Percentiles rank a stretch among this genome's conserved stretches.
Evolutionary conservation across 2,329 filamentous ascomycete genomes (phyloP).

Genomic region (Paecilomyces fulvus): DNA sequence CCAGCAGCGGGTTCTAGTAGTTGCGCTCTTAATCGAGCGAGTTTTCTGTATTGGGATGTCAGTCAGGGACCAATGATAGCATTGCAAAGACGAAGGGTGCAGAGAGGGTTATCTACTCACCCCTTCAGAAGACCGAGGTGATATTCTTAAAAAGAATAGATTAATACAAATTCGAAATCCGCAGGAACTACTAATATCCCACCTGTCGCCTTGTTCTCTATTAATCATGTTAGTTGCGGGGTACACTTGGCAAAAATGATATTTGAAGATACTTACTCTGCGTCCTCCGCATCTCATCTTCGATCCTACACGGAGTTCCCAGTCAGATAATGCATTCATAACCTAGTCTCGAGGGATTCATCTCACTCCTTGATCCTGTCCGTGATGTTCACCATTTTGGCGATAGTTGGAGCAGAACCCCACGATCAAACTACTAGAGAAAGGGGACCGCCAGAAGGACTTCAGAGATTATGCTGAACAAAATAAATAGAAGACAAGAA

Average conservation of each 20-base stretch:
- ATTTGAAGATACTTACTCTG: slow-evolving; percentile 62
- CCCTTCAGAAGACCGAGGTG: slow-evolving; percentile 96
- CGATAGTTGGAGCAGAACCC: slow-evolving; percentile 11
- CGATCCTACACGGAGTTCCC: slow-evolving; percentile 59
- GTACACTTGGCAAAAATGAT: slow-evolving; percentile 10
- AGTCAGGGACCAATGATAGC: slow-evolving; percentile 7
- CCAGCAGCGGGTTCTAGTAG: slow-evolving; percentile 83
- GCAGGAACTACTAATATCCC: slow-evolving; percentile 29
- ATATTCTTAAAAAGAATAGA: slow-evolving; percentile 62
- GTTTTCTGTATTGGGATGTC: slow-evolving; percentile 58
- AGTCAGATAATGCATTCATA: slow-evolving; percentile 1
- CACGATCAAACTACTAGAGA: neutral
- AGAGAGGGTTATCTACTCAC: slow-evolving; percentile 41
- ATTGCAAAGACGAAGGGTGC: neutral
- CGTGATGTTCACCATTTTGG: slow-evolving; percentile 93
- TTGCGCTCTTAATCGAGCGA: slow-evolving; percentile 87
- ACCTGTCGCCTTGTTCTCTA: slow-evolving; percentile 99
- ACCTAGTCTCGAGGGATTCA: neutral
- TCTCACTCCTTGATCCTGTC: slow-evolving; percentile 98
- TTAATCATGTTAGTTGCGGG: slow-evolving; percentile 24
- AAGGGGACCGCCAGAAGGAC: neutral
- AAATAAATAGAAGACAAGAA: neutral
- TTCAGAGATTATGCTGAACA: neutral
- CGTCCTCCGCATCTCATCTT: slow-evolving; percentile 98
- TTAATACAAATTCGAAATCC: slow-evolving; percentile 11